Evolutionary conservation across 192 early-diverging fungal species (phyloP), one percentile per base, ranked within the genome.

Genomic region (Oehlia diaphana): DNA sequence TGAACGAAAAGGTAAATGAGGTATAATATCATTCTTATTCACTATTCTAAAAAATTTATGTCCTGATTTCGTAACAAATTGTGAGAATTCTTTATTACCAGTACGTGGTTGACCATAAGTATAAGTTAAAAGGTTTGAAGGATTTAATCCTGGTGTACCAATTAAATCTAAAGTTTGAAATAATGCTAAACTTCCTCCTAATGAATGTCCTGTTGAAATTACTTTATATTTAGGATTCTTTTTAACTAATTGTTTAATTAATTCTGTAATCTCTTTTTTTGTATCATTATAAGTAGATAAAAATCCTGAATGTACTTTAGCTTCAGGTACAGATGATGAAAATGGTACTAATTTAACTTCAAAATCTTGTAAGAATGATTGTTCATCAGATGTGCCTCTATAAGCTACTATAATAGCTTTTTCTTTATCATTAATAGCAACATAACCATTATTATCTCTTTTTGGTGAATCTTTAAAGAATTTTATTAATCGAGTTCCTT

Each of bases 391-490:
- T 31, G 73, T 74, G 4, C 73, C 73, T 58, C 53, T 50, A 35
- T 33, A 74, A 33, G 73, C 23, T 9, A 74, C 31, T 16, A 74
- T 58, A 14, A 74, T 61, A n/a, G 73, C 47, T 14, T 62, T 74
- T 61, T 61, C 28, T 62, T 74, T 28, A 62, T 74, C 73, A 58
- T 74, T 74, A 74, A 74, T 39, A 13, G 73, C 73, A 33, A 74
- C 73, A 62, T 28, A 74, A 31, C 3, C 73, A 13, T 74, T 74
- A 62, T 74, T 74, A 62, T 72, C 70, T 23, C 44, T 72, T 72
- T n/a, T n/a, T 12, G 16, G 0, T 9, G 49, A 33, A 9, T 74
- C 1, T 31, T 33, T 26, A 74, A 74, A 74, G 13, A 50, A 74
- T 31, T 74, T 50, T 8, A 74, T 61, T 26, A 74, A 31, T 14